Percentiles rank a stretch among this genome's conserved stretches.
Evolutionary conservation across 2,329 filamentous ascomycete species (phyloP).

Genomic region (Tolypocladium sp.): DNA sequence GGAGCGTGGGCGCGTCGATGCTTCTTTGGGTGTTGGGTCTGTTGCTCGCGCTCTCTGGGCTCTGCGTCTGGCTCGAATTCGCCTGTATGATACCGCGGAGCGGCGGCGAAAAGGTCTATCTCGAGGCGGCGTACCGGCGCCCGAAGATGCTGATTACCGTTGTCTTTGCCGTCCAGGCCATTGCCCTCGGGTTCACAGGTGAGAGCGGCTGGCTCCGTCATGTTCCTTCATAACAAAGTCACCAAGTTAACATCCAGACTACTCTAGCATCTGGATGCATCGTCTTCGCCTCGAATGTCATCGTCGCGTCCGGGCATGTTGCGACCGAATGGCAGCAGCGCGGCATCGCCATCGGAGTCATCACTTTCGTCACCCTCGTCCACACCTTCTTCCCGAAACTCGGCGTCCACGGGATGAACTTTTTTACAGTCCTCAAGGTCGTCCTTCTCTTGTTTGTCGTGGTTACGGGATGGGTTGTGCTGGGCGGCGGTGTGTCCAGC

Average conservation of each 20-base stretch:
- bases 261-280: slow-evolving; percentile 12
- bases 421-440: slow-evolving; percentile 52
- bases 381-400: slow-evolving; percentile 45
- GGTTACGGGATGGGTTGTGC: slow-evolving; percentile 48
- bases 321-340: slow-evolving; percentile 46
- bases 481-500: slow-evolving; percentile 37
- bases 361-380: slow-evolving; percentile 44
- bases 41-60: neutral
- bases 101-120: neutral
- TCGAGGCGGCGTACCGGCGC: neutral
- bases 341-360: slow-evolving; percentile 43
- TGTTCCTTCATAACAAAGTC: neutral
- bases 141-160: neutral
- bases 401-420: slow-evolving; percentile 50
- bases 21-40: neutral
- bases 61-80: neutral
- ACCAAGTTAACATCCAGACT: neutral
- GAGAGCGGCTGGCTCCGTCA: neutral
- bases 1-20: neutral
- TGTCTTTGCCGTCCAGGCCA: neutral
- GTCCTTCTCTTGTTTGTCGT: slow-evolving; percentile 51
- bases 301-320: slow-evolving; percentile 41
- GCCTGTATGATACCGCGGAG: neutral
- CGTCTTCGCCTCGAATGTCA: slow-evolving; percentile 41
- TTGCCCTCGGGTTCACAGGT: neutral